Base-by-base conservation (phyloP, 768 basidiomycete genomes). In the Kwoniella dendrophila region DNA sequence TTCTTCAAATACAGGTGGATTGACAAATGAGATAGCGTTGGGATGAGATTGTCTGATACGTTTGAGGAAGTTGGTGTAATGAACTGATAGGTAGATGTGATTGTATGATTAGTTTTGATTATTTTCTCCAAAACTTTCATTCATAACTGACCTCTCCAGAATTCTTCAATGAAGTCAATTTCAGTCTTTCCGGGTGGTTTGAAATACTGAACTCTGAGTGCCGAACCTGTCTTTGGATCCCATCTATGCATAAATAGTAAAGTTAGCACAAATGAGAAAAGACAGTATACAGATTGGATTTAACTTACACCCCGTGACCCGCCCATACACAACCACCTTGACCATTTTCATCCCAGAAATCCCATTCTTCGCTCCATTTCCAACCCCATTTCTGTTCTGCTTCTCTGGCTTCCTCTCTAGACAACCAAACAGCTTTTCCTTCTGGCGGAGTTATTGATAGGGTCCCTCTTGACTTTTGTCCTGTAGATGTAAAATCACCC, bases 1-100 rank as follows among this genome's bases (percentile, higher is more conserved):
- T 1, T 81, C 80, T 0, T 86, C 87, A 73, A 97, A 97, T 0
- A 98, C 92, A 5, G 94, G 90, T 0, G 92, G 90, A 62, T 94
- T 90, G 47, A 95, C 82, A 73, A 98, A 95, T n/a, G 87, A 81
- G 67, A 97, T 93, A 7, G 89, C 87, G 54, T 88, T 86, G 0
- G 89, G 88, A 72, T 97, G 92, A 4, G 85, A 76, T 4, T 78
- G 51, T 1, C 91, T 61, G 12, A 77, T 71, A 7, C 68, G 57
- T 16, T 3, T 72, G 57, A 20, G 90, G 30, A 62, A 77, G 2
- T 60, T 30, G 1, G 63, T 62, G 47, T 70, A 74, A 18, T 72
- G 71, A 4, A 59, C 71, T 75, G 41, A n/a, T n/a, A n/a, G n/a
- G n/a, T 16, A 22, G 24, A 12, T 40, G 38, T n/a, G 10, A 40